Percentiles rank a stretch among this genome's conserved stretches.
phyloP scores from a whole-genome alignment of 768 basidiomycete genomes.

The Tulasnella sp. region DNA sequence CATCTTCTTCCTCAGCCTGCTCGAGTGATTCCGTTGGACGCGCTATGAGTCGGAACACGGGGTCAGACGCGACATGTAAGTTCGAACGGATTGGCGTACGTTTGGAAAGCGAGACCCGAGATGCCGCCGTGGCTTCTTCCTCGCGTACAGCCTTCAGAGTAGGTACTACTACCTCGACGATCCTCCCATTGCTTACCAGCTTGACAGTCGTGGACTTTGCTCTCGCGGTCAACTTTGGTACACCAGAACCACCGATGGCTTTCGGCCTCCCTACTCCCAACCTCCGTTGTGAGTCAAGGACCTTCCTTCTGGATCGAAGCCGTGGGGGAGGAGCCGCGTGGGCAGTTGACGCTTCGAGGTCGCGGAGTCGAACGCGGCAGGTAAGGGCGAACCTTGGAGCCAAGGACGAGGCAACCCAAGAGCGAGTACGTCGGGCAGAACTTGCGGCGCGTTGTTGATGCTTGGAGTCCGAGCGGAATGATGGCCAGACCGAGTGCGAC shows the following conservation, averaged over 20 bases:
- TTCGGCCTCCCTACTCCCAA: not conserved
- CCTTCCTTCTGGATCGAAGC: too few relatives aligned
- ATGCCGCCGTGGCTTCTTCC: not conserved
- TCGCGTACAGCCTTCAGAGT: not conserved
- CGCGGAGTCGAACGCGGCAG: not conserved
- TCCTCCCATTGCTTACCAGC: not conserved
- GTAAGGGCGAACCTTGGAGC: not conserved
- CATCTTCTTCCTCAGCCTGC: not conserved
- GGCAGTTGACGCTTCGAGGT: too few relatives aligned
- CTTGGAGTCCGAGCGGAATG: not conserved
- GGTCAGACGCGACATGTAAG: not conserved
- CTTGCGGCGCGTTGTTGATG: not conserved
- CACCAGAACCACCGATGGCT: slow-evolving; percentile 9
- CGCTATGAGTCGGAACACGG: not conserved
- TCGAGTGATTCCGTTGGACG: not conserved
- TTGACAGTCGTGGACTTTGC: not conserved
- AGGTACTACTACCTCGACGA: slow-evolving; percentile 7
- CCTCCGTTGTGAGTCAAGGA: too few relatives aligned
- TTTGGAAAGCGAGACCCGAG: not conserved
- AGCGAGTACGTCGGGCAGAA: not conserved
- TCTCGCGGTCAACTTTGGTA: slow-evolving; percentile 14
- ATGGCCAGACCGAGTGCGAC: not conserved
- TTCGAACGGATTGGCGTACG: not conserved
- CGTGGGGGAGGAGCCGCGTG: too few relatives aligned
- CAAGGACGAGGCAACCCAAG: not conserved